phyloP scores from a whole-genome alignment of 768 basidiomycete genomes.

The Leccinum arenicola region DNA sequence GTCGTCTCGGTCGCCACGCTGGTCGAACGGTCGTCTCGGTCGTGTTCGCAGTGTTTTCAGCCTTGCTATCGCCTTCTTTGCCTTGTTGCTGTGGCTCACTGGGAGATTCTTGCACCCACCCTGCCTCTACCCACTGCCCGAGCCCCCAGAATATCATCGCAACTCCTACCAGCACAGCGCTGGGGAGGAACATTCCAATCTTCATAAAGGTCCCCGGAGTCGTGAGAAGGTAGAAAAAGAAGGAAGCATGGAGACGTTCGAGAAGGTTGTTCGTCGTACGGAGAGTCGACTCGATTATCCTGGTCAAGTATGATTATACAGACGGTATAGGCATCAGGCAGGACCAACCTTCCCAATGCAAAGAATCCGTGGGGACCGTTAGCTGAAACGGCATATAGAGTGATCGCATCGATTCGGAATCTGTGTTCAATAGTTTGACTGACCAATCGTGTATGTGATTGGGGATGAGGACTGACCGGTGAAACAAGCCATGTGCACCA shows the following conservation, averaged over 20 bases:
- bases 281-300: conserved; percentile 82
- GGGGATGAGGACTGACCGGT: conserved; percentile 53
- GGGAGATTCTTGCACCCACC: conserved; percentile 40
- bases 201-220: conserved; percentile 70
- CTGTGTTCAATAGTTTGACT: conserved; percentile 36
- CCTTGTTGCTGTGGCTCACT: conserved; percentile 6
- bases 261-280: conserved; percentile 92
- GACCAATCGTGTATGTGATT: neutral
- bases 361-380: conserved; percentile 94
- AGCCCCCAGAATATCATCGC: conserved; percentile 87
- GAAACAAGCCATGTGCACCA: conserved; percentile 87
- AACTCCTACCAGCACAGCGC: conserved; percentile 78
- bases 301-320: conserved; percentile 27
- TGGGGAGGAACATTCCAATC: conserved; percentile 89
- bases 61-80: conserved; percentile 14
- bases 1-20: conserved; percentile 30
- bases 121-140: conserved; percentile 64
- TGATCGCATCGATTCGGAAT: conserved; percentile 93
- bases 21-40: neutral
- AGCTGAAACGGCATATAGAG: conserved; percentile 84
- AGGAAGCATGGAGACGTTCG: conserved; percentile 95
- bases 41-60: neutral
- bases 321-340: neutral
- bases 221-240: conserved; percentile 84
- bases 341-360: conserved; percentile 76